Percentiles rank a stretch among this genome's conserved stretches.
These are phyloP conservation scores for Typha latifolia DNA, from an alignment of 176 grass and related monocot species.

Conservation along the genomic window DNA sequence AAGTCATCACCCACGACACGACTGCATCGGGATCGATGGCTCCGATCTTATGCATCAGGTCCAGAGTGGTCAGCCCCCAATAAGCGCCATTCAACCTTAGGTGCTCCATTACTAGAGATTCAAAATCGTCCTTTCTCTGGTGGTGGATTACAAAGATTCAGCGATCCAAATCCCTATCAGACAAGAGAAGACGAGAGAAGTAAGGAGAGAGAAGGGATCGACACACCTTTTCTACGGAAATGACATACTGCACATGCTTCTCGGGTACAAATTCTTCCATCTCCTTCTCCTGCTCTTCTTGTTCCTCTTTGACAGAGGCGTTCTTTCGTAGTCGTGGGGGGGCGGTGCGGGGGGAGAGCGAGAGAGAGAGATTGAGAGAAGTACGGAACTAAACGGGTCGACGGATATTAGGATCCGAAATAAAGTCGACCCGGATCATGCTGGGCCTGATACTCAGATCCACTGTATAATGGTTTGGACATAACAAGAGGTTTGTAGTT, in stretches of 20 bases:
- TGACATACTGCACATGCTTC: constrained; percentile 73
- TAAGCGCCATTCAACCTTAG: constrained; percentile 71
- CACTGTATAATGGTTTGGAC: too few species aligned
- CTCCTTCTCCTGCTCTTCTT: too few species aligned
- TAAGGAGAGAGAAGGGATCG: neutral
- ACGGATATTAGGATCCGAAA: too few species aligned
- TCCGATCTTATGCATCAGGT: constrained; percentile 61
- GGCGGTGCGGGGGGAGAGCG: too few species aligned
- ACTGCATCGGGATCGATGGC: constrained; percentile 61
- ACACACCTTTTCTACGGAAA: constrained; percentile 78
- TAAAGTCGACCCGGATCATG: too few species aligned
- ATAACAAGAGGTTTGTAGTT: too few species aligned
- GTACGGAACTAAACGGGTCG: too few species aligned
- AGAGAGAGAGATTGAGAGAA: too few species aligned
- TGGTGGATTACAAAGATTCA: constrained; percentile 2
- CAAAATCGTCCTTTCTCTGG: constrained; percentile 78
- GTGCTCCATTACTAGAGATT: constrained; percentile 84
- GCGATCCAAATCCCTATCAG: too few species aligned
- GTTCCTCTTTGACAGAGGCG: too few species aligned
- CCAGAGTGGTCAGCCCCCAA: constrained; percentile 90
- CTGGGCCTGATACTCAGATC: too few species aligned
- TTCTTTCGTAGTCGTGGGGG: too few species aligned
- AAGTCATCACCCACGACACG: constrained; percentile 71
- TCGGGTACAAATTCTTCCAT: constrained; percentile 44
- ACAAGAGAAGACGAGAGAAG: neutral